phyloP scores from a whole-genome alignment of 2,329 filamentous ascomycete genomes.

The Pseudopithomyces maydicus region DNA sequence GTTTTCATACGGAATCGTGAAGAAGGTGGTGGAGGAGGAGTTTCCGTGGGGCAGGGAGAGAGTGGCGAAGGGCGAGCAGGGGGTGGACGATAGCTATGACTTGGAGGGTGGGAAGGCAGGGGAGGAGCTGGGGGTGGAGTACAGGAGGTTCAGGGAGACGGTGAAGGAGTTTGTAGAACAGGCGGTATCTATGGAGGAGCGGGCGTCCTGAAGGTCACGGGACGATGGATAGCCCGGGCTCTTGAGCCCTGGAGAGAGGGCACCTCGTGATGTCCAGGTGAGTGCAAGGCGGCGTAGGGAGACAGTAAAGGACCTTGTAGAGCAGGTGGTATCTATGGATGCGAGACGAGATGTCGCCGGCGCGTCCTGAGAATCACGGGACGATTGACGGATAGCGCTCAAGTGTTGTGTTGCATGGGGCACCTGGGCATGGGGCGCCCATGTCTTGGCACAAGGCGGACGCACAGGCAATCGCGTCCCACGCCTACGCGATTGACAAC shows the following conservation, averaged over 20 bases:
- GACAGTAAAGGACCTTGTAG: no score
- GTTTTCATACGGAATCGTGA: slow-evolving; percentile 55
- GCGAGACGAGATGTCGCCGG: no score
- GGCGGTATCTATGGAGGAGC: slow-evolving; percentile 27
- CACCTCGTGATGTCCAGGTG: neutral
- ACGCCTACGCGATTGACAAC: slow-evolving; percentile 7
- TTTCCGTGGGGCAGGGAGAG: slow-evolving; percentile 46
- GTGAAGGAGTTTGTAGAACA: slow-evolving; percentile 43
- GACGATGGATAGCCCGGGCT: no score
- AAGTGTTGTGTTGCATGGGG: no score
- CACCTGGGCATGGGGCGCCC: slow-evolving; percentile 1
- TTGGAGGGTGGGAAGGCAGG: slow-evolving; percentile 51
- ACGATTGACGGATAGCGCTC: no score
- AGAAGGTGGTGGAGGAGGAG: slow-evolving; percentile 48
- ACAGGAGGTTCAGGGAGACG: slow-evolving; percentile 44
- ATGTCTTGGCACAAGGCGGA: slow-evolving; percentile 9
- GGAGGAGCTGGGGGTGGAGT: slow-evolving; percentile 48
- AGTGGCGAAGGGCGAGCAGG: slow-evolving; percentile 40
- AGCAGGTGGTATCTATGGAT: no score
- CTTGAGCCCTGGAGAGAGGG: no score
- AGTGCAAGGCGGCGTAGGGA: neutral
- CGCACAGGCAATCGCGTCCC: slow-evolving; percentile 11
- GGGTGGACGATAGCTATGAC: slow-evolving; percentile 46
- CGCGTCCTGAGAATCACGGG: no score
- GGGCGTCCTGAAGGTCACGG: neutral